Conservation (phyloP, 352 stramenopile species). For the Phytophthora niederhauseri region DNA sequence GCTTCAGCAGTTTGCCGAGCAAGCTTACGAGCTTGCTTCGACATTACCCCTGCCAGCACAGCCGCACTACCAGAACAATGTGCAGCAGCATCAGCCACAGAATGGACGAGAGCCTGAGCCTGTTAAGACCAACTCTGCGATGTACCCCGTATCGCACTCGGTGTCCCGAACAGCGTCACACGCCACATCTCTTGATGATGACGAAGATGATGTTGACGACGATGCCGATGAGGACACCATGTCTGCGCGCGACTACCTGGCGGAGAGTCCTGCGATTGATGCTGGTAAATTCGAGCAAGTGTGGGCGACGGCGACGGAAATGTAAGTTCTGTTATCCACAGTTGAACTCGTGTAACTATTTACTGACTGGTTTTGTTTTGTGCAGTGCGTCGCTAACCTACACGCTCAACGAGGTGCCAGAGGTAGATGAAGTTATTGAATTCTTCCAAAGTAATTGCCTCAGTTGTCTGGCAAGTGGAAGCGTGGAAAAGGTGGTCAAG, state of each 20-base stretch:
- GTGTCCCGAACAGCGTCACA: slow-evolving; percentile 34
- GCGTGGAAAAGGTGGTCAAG: slow-evolving; percentile 76
- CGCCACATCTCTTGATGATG: slow-evolving; percentile 36
- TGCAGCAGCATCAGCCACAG: slow-evolving; percentile 23
- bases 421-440: slow-evolving; percentile 80
- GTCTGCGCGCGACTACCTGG: slow-evolving; percentile 71
- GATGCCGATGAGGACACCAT: slow-evolving; percentile 62
- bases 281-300: slow-evolving; percentile 82
- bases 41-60: slow-evolving; percentile 20
- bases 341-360: not conserved
- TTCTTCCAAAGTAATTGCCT: slow-evolving; percentile 72
- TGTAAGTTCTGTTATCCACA: slow-evolving; percentile 52
- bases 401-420: slow-evolving; percentile 55
- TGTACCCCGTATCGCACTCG: slow-evolving; percentile 18
- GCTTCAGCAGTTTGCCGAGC: slow-evolving; percentile 64
- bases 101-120: slow-evolving; percentile 33
- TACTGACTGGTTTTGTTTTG: not conserved
- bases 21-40: slow-evolving; percentile 31
- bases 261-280: slow-evolving; percentile 65
- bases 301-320: slow-evolving; percentile 68
- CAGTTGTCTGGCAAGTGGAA: slow-evolving; percentile 81
- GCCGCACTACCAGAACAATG: slow-evolving; percentile 26
- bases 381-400: slow-evolving; percentile 59
- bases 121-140: slow-evolving; percentile 22
- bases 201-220: slow-evolving; percentile 45